Evolutionary conservation across 2,329 filamentous ascomycete genomes (phyloP), one percentile per base, ranked within the genome.

Genomic region (Ceratocystis destructans): DNA sequence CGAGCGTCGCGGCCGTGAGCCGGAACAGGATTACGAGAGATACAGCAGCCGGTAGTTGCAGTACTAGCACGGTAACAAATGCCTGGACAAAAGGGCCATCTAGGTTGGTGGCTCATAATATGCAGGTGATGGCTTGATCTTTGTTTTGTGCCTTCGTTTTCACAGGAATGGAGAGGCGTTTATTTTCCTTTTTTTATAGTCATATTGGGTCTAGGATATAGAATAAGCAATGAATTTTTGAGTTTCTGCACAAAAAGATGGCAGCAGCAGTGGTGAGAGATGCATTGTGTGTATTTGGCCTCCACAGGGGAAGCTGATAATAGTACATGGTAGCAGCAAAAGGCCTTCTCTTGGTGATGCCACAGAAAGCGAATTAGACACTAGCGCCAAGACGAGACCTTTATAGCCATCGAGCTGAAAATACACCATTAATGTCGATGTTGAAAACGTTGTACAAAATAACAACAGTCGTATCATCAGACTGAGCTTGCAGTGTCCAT

Each of bases 1-100:
- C 59, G 76, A 78, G 45, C 66, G 68, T 31, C 68, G 73, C 45
- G 73, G 75, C 66, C 69, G 68, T 62, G 74, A 75, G 68, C 68
- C 73, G 68, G 65, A 70, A 33, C 25, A 66, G 37, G 73, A 83
- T 76, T 73, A 75, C 59, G 70, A 72, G 28, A 72, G 69, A 45
- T 72, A 72, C 6, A 33, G 53, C 33, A 33, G 53, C 33, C 65
- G 65, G 57, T 66, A 55, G 48, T 41, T 22, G 17, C 31, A 10
- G 10, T 33, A 8, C 17, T 5, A 28, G 25, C 50, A 48, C 12
- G n/a, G 20, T 25, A 17, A 31, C 28, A 22, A 15, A 33, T 48
- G n/a, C 44, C 17, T 33, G 8, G n/a, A 33, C 25, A 15, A 20
- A 37, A 62, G 8, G 33, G 20, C 28, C 55, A 8, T n/a, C 12